Base-by-base conservation (phyloP, 1,139 yeast genomes). In the Nakaseomyces bracarensis region DNA sequence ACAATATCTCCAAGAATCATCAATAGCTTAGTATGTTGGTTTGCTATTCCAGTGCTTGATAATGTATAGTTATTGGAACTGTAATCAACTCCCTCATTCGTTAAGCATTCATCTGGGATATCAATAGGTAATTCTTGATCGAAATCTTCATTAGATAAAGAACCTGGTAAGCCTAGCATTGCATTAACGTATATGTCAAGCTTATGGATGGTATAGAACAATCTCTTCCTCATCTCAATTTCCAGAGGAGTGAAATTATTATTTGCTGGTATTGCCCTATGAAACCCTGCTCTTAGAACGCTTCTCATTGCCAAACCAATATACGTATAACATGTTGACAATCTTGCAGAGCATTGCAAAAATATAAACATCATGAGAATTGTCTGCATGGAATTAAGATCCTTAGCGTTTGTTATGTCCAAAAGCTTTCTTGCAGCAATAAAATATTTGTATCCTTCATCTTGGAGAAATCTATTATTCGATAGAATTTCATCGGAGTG, bases 181-280 rank as follows among this genome's bases (percentile, higher is more conserved):
- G 95, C 85, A 61, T 86, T 86, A 46, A 86, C 84, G 58, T 87
- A 87, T 39, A 87, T 78, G 57, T 89, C 96, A 87, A 87, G 79
- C 58, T 87, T 87, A 60, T 86, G 82, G 49, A 89, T 82, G 1
- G 96, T 83, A 77, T 85, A 87, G 57, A 87, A 87, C 27, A 87
- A 66, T 49, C 96, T 70, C 58, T 85, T 87, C 45, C 96, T 69
- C 29, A 86, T 83, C 58, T 89, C 96, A 29, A 81, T 68, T 59
- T 85, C 96, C 36, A 86, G 80, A 0, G 95, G 94, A 52, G 82
- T 82, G 53, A 83, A 76, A 1, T 49, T 53, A 72, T 75, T 55
- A 40, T 43, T 33, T n/a, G 46, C 45, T 5, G 51, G 48, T 3
- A 83, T 69, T 53, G 81, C 80, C 50, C 96, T 70, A 61, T 87